These are phyloP conservation scores for Dioscorea alata DNA, from an alignment of 106 monocot genomes.

Conservation along the genomic window DNA sequence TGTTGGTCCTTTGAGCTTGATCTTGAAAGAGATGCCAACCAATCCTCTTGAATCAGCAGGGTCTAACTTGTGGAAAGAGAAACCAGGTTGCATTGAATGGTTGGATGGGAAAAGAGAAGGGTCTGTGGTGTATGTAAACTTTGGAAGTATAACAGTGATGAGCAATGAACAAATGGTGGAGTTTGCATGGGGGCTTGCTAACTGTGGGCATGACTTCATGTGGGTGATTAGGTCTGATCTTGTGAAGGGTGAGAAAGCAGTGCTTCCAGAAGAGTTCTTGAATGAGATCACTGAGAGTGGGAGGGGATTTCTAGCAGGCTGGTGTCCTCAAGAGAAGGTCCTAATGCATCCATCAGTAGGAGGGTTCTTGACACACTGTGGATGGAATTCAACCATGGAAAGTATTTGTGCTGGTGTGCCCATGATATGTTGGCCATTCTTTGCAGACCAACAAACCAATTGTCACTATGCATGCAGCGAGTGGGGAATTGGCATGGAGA, in stretches of 20 bases:
- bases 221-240: conserved; percentile 42
- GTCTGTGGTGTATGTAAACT: conserved; percentile 37
- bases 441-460: conserved; percentile 53
- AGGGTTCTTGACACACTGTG: conserved; percentile 47
- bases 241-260: conserved; percentile 20
- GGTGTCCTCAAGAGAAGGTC: conserved; percentile 50
- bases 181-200: conserved; percentile 51
- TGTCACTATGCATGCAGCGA: conserved; percentile 28
- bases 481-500: conserved; percentile 52
- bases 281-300: conserved; percentile 5
- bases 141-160: conserved; percentile 44
- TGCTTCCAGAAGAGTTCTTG: conserved; percentile 31
- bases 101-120: conserved; percentile 18
- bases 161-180: conserved; percentile 31
- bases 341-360: conserved; percentile 29
- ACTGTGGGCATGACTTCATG: conserved; percentile 25
- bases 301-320: conserved; percentile 26
- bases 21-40: conserved; percentile 7
- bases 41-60: conserved; percentile 9
- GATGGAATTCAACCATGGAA: conserved; percentile 69
- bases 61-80: conserved; percentile 43
- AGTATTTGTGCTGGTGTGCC: conserved; percentile 38
- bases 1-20: conserved; percentile 30
- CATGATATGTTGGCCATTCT: conserved; percentile 43
- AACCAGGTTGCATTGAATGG: conserved; percentile 30